Conservation (phyloP, 441 rosid species). For the Arabidopsis lyrata region DNA sequence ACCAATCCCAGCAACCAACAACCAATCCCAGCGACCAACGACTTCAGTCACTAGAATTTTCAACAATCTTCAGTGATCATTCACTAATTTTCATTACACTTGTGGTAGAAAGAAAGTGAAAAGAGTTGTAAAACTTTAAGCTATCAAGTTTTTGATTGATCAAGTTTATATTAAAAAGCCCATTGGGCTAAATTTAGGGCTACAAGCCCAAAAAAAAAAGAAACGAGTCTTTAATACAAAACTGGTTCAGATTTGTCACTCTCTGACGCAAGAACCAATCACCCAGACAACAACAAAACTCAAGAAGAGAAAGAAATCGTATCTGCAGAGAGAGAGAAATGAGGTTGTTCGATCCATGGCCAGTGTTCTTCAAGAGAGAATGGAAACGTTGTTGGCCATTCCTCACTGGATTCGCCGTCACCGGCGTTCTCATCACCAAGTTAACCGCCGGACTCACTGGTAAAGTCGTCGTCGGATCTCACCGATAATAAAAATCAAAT, state of each 20-base stretch:
- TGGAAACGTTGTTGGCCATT: constrained; percentile 87
- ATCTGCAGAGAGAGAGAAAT: not conserved
- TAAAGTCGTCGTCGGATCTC: constrained; percentile 33
- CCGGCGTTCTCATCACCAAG: constrained; percentile 76
- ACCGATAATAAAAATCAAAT: not conserved
- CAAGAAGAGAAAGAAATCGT: not conserved
- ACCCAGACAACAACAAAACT: not conserved
- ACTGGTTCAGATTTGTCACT: not conserved
- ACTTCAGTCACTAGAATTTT: too few relatives aligned
- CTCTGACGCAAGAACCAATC: constrained; percentile 5
- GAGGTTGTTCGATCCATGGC: constrained; percentile 90
- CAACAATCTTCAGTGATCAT: too few relatives aligned
- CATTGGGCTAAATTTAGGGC: constrained; percentile 13
- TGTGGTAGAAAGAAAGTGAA: too few relatives aligned
- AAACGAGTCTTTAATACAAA: not conserved
- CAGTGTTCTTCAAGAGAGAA: constrained; percentile 88
- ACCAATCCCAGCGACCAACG: too few relatives aligned
- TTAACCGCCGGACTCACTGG: constrained; percentile 74
- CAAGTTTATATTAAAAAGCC: too few relatives aligned
- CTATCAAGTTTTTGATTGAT: too few relatives aligned
- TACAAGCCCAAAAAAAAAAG: constrained; percentile 11
- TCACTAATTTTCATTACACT: too few relatives aligned
- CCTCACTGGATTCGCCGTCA: constrained; percentile 77
- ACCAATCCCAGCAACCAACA: too few relatives aligned
- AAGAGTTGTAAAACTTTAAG: too few relatives aligned